A percentile compares a stretch with the other conserved stretches of the same genome.
Conservation (phyloP, 176 grass and related monocot genomes). For the Avena insularis region DNA sequence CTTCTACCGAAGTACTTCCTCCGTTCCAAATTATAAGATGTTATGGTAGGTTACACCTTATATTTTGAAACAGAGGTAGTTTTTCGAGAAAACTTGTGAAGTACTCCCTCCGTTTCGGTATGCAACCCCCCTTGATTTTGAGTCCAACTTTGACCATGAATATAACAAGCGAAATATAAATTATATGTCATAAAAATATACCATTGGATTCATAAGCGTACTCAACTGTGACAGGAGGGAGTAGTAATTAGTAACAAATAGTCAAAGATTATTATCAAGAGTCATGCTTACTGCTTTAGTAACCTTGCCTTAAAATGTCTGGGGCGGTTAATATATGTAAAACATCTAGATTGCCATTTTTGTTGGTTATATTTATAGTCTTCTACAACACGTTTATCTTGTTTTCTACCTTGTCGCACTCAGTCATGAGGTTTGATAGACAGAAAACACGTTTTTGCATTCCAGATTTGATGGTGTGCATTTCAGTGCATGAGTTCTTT, state of each 20-base stretch:
- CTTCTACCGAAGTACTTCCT: background rate
- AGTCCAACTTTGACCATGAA: no score
- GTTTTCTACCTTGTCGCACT: background rate
- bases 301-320: background rate
- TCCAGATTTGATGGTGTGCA: background rate
- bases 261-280: constrained; percentile 14
- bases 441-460: constrained; percentile 10
- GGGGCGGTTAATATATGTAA: background rate
- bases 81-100: no score
- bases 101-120: no score
- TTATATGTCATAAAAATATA: no score
- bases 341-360: background rate
- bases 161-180: no score
- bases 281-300: background rate
- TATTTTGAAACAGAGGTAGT: no score
- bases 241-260: constrained; percentile 1
- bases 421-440: constrained; percentile 1
- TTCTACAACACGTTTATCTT: background rate
- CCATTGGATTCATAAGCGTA: background rate
- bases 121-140: no score
- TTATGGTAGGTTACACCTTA: no score
- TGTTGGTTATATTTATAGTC: background rate
- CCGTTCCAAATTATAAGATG: no score
- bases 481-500: constrained; percentile 9
- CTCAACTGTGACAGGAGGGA: background rate